These are phyloP conservation scores for Castanospermum australe DNA, from an alignment of 306 rosid genomes.

Conservation along the genomic window DNA sequence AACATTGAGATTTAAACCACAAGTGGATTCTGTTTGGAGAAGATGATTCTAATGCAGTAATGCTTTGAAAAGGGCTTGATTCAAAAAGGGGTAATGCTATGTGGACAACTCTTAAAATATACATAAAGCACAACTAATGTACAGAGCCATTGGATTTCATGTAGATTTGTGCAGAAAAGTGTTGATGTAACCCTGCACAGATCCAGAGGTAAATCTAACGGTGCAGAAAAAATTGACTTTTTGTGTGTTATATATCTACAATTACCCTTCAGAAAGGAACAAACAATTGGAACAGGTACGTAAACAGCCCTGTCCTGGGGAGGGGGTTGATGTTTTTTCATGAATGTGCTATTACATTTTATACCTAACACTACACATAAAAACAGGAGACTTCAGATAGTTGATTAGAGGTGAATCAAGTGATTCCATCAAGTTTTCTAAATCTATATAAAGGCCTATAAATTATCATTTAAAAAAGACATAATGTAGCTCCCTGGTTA, in stretches of 20 bases:
- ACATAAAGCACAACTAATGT: neutral
- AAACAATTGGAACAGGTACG: neutral
- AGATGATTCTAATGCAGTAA: no score
- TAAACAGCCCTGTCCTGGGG: neutral
- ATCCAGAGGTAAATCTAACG: conserved; percentile 7
- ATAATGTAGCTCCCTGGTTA: conserved; percentile 1
- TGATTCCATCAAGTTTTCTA: neutral
- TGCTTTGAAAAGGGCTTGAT: no score
- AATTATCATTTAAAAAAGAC: neutral
- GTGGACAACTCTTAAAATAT: neutral
- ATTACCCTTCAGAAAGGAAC: neutral
- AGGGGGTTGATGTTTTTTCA: neutral
- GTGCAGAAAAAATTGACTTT: neutral
- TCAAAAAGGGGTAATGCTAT: neutral
- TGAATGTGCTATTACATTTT: neutral
- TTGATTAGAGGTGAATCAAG: conserved; percentile 13
- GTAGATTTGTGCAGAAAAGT: neutral
- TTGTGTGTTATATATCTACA: neutral
- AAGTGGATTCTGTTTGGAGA: no score
- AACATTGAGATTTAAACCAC: neutral
- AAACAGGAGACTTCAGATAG: conserved; percentile 4
- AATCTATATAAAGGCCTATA: conserved; percentile 1
- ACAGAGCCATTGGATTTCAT: conserved; percentile 11
- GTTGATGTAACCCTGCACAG: neutral
- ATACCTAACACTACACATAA: neutral